A percentile compares a stretch with the other conserved stretches of the same genome.
phyloP scores from a whole-genome alignment of 768 basidiomycete species.

The Lactarius tabidus region DNA sequence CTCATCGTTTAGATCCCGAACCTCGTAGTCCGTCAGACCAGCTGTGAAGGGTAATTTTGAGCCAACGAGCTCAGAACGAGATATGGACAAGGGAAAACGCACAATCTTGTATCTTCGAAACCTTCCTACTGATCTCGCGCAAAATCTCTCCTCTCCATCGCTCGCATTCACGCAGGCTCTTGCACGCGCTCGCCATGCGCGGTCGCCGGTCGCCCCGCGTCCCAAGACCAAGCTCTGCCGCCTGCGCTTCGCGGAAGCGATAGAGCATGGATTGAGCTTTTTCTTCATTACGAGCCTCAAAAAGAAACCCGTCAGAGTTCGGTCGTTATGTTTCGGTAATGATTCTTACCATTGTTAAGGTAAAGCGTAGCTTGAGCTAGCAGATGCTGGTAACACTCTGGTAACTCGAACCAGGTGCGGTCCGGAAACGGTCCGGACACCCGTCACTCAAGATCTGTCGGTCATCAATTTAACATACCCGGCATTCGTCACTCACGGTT shows the following conservation, averaged over 20 bases:
- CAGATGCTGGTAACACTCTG: no score
- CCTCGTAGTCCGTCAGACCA: constrained; percentile 91
- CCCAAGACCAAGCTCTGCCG: constrained; percentile 89
- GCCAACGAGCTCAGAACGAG: neutral
- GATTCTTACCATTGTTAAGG: constrained; percentile 8
- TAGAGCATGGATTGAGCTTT: constrained; percentile 95
- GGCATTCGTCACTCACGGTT: no score
- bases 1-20: constrained; percentile 94
- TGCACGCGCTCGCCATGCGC: constrained; percentile 87
- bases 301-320: neutral
- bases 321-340: neutral
- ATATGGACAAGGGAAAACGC: neutral
- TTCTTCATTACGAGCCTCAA: constrained; percentile 93
- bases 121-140: constrained; percentile 91
- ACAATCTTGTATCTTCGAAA: constrained; percentile 98
- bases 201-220: constrained; percentile 83
- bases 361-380: neutral
- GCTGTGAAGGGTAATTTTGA: constrained; percentile 43
- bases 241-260: constrained; percentile 95
- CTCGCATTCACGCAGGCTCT: constrained; percentile 90
- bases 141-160: constrained; percentile 95
- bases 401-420: neutral
- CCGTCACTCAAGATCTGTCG: no score
- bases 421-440: neutral
- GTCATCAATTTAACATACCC: no score